A percentile compares a stretch with the other conserved stretches of the same genome.
These are phyloP conservation scores for Didymella exigua DNA, from an alignment of 2,329 filamentous ascomycete species.

Conservation along the genomic window DNA sequence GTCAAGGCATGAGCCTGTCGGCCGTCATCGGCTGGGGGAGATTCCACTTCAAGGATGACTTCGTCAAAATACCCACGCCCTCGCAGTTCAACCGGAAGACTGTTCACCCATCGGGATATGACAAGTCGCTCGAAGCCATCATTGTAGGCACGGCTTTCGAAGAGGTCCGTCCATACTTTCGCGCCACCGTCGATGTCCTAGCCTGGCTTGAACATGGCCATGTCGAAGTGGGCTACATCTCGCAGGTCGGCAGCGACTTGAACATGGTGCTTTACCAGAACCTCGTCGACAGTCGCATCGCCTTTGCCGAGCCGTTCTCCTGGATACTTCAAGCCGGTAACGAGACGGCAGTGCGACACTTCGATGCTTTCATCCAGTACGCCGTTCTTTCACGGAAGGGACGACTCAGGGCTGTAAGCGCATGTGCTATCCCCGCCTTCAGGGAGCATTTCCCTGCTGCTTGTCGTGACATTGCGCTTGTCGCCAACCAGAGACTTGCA, in stretches of 20 bases:
- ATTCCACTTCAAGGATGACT: too few relatives aligned
- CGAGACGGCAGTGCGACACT: neutral
- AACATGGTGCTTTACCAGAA: neutral
- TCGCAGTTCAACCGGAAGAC: too few relatives aligned
- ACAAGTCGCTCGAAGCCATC: neutral
- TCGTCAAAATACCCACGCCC: too few relatives aligned
- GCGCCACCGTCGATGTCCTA: neutral
- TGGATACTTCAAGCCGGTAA: neutral
- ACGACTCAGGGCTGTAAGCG: neutral
- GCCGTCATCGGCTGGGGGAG: too few relatives aligned
- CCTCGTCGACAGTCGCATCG: neutral
- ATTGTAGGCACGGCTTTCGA: neutral
- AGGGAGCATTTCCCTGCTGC: neutral
- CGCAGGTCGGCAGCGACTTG: neutral
- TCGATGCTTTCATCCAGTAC: neutral
- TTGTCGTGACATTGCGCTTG: neutral
- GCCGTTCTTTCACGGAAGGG: neutral
- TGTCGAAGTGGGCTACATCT: neutral
- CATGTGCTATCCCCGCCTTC: neutral
- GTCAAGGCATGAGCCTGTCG: too few relatives aligned
- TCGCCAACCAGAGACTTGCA: neutral
- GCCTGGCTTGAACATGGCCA: neutral
- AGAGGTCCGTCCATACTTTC: neutral
- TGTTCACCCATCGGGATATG: too few relatives aligned
- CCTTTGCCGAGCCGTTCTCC: neutral